Percentiles rank a stretch among this genome's conserved stretches.
phyloP scores from a whole-genome alignment of 116 monocot genomes.

The Dioscorea cayenensis region DNA sequence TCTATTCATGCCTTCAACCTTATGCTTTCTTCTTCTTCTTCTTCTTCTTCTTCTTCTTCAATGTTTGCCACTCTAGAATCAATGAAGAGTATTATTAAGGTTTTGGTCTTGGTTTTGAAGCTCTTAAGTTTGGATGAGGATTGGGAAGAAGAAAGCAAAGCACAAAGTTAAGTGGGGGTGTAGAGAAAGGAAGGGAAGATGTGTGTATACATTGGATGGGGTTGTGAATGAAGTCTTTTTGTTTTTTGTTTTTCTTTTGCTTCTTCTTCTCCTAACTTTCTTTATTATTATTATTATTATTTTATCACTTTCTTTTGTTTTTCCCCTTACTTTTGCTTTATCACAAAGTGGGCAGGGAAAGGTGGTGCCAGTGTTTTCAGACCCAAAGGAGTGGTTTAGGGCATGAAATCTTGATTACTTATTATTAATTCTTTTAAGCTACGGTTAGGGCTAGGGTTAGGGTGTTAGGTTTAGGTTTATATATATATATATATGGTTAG shows the following conservation, averaged over 20 bases:
- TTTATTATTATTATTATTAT: background rate
- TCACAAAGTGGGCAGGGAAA: slow-evolving; percentile 4
- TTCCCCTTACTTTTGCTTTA: background rate
- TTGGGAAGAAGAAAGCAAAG: background rate
- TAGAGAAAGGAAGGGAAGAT: background rate
- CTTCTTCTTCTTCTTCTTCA: background rate
- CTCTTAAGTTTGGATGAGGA: background rate
- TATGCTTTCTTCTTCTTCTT: background rate
- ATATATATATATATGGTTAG: background rate
- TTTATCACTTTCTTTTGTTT: background rate
- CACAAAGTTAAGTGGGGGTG: background rate
- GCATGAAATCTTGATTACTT: background rate
- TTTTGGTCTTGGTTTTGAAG: background rate
- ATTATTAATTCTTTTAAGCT: no score
- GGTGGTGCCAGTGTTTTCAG: slow-evolving; percentile 4
- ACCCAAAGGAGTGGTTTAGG: slow-evolving; percentile 1
- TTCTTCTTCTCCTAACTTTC: background rate
- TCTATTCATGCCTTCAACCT: slow-evolving; percentile 48
- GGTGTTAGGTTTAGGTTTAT: no score
- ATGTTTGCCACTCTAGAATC: background rate
- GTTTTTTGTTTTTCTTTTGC: background rate
- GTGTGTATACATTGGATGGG: background rate
- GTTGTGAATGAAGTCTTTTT: background rate
- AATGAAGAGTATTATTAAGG: background rate
- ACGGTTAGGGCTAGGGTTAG: no score